A percentile compares a stretch with the other conserved stretches of the same genome.
phyloP scores from a whole-genome alignment of 2,329 filamentous ascomycete species.

The Parafenestella ontariensis region DNA sequence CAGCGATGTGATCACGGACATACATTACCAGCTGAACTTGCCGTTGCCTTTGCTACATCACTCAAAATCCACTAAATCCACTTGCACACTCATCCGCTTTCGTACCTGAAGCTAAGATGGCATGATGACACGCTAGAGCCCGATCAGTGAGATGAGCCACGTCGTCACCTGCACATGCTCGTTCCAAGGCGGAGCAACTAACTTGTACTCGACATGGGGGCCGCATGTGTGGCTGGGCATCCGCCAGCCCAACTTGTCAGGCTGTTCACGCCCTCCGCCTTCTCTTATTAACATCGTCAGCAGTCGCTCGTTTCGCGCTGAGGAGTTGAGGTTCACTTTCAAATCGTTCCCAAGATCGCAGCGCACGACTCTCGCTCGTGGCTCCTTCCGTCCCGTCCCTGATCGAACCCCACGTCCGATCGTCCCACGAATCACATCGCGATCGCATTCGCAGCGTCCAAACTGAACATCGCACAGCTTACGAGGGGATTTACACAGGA shows the following conservation, averaged over 20 bases:
- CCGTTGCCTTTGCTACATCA: not conserved
- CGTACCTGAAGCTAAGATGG: slow-evolving; percentile 31
- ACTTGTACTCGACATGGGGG: slow-evolving; percentile 31
- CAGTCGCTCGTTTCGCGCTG: slow-evolving; percentile 23
- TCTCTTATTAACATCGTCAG: slow-evolving; percentile 23
- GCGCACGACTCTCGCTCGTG: slow-evolving; percentile 7
- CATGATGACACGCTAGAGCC: slow-evolving; percentile 19
- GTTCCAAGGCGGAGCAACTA: slow-evolving; percentile 37
- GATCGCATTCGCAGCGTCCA: slow-evolving; percentile 34
- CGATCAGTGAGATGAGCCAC: slow-evolving; percentile 19
- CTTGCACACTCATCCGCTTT: not conserved
- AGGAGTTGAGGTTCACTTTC: not conserved
- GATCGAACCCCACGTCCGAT: slow-evolving; percentile 33
- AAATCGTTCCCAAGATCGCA: slow-evolving; percentile 1
- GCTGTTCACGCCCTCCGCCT: slow-evolving; percentile 23
- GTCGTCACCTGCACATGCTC: slow-evolving; percentile 26
- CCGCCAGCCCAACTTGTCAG: slow-evolving; percentile 28
- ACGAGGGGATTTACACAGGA: slow-evolving; percentile 22
- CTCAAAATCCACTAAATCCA: not conserved
- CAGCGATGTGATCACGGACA: slow-evolving; percentile 37
- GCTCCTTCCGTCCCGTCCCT: slow-evolving; percentile 13
- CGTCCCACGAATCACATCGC: slow-evolving; percentile 42
- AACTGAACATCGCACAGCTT: slow-evolving; percentile 4
- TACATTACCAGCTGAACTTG: slow-evolving; percentile 15
- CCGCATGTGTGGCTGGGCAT: slow-evolving; percentile 39